Conservation (phyloP, 2,329 filamentous ascomycete genomes). For the Didymellaceae sp. region DNA sequence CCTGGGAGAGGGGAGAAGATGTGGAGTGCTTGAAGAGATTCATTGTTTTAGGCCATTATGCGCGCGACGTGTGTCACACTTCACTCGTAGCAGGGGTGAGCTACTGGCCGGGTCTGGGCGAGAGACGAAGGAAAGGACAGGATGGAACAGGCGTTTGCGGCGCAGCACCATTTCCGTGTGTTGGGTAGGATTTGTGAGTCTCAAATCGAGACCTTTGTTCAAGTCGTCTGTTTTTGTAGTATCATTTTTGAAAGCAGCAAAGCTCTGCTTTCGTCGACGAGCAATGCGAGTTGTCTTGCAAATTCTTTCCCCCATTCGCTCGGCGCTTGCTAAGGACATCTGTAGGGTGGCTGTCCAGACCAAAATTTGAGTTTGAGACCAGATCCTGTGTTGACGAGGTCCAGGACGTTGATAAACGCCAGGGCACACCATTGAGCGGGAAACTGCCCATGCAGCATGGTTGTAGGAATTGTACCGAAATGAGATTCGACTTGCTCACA, state of each 20-base stretch:
- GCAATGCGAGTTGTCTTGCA: background rate
- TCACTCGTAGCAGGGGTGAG: too few relatives aligned
- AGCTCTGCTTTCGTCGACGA: background rate
- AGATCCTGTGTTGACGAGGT: too few relatives aligned
- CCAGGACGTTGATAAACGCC: too few relatives aligned
- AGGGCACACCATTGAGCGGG: too few relatives aligned
- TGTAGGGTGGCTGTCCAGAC: too few relatives aligned
- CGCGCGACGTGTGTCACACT: background rate
- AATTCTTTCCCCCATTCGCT: background rate
- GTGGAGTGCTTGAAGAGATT: background rate
- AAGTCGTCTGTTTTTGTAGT: slow-evolving; percentile 2
- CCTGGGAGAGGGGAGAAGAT: background rate
- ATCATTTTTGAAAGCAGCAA: background rate
- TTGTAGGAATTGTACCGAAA: too few relatives aligned
- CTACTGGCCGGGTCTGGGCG: background rate
- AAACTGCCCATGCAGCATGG: too few relatives aligned
- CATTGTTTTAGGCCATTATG: background rate
- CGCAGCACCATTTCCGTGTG: background rate
- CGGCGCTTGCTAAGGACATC: background rate
- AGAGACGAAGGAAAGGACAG: background rate
- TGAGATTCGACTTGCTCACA: too few relatives aligned
- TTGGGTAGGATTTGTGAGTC: slow-evolving; percentile 7
- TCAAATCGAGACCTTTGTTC: slow-evolving; percentile 1
- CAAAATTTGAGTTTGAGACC: too few relatives aligned
- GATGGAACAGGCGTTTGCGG: slow-evolving; percentile 8